Conservation (phyloP, 1,284 basidiomycete species). For the Meira miltonrushii region DNA sequence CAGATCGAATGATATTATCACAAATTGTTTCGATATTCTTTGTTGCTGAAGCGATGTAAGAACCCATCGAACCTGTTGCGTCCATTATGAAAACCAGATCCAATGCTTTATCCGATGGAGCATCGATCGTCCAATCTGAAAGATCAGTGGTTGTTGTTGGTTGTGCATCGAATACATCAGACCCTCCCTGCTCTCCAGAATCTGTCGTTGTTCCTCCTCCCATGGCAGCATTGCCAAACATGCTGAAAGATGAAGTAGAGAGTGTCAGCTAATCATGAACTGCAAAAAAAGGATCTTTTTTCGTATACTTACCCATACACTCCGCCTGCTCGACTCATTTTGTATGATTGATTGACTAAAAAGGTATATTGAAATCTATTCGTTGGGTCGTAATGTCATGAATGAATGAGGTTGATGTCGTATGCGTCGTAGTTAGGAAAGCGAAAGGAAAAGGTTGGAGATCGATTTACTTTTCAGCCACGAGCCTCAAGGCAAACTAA, state of each 20-base stretch:
- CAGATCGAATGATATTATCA: conserved; percentile 89
- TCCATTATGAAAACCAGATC: conserved; percentile 52
- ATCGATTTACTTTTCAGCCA: no score
- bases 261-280: background rate
- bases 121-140: conserved; percentile 11
- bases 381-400: no score
- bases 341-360: no score
- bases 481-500: no score
- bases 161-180: background rate
- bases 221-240: conserved; percentile 13
- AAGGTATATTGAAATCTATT: no score
- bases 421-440: no score
- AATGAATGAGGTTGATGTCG: no score
- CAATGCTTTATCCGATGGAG: conserved; percentile 23
- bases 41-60: conserved; percentile 61
- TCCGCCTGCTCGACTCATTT: background rate
- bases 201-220: background rate
- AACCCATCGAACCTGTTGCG: conserved; percentile 52
- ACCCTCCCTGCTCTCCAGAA: background rate
- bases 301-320: conserved; percentile 5
- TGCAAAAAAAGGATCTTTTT: background rate
- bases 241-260: background rate
- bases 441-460: no score
- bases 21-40: conserved; percentile 97
- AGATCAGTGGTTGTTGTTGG: background rate